phyloP scores from a whole-genome alignment of 164 flowering plant genomes.

The Kalanchoe fedtschenkoi region DNA sequence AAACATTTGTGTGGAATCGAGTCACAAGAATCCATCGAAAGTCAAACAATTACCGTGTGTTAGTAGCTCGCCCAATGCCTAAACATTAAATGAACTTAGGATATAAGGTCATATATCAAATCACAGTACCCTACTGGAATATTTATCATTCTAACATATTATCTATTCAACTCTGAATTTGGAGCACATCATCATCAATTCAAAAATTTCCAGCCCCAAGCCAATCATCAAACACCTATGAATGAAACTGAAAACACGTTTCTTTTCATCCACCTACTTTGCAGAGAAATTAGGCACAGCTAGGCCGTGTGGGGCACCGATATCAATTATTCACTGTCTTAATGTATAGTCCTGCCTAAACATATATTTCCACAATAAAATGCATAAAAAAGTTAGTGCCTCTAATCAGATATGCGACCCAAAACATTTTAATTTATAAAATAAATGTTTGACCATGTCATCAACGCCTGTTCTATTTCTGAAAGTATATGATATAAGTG shows the following conservation, averaged over 20 bases:
- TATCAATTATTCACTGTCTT: neutral
- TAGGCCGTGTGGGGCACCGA: conserved; percentile 2
- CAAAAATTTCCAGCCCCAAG: neutral
- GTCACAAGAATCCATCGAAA: neutral
- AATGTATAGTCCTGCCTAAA: neutral
- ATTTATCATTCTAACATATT: neutral
- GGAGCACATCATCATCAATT: no score
- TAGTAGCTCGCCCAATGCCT: neutral
- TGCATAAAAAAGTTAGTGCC: no score
- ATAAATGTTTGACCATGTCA: no score
- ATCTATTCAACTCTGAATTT: neutral
- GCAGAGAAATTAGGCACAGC: neutral
- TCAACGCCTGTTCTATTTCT: no score
- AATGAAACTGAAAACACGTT: neutral
- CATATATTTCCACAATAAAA: conserved; percentile 5
- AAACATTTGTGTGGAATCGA: neutral
- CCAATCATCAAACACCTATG: neutral
- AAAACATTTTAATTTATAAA: no score
- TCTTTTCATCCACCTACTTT: neutral
- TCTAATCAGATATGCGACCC: no score
- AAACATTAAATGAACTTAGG: conserved; percentile 2
- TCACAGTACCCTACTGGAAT: neutral
- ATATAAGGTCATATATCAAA: neutral
- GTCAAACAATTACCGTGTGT: conserved; percentile 2
- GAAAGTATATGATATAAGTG: neutral